These are phyloP conservation scores for Postia placenta DNA, from an alignment of 768 basidiomycete species.

Conservation along the genomic window DNA sequence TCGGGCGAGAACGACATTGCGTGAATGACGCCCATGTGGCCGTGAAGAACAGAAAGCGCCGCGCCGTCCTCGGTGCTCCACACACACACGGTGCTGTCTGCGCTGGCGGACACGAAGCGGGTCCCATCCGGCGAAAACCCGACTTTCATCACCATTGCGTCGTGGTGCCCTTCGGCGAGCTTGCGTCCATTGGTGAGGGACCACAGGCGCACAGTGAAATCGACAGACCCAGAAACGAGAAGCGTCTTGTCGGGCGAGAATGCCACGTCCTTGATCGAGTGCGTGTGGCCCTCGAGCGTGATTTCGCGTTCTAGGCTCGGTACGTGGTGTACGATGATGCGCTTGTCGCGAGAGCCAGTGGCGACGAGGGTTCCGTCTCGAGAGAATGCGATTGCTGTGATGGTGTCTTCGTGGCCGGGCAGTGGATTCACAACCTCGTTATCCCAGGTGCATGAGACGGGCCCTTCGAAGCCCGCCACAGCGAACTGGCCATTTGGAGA, in stretches of 20 bases:
- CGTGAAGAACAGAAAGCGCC: not conserved
- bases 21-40: constrained; percentile 3
- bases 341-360: not conserved
- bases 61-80: constrained; percentile 12
- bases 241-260: constrained; percentile 24
- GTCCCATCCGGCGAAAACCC: constrained; percentile 21
- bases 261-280: constrained; percentile 14
- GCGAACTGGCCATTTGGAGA: constrained; percentile 29
- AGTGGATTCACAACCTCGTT: too few species aligned
- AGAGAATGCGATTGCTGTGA: constrained; percentile 15
- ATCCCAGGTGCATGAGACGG: constrained; percentile 9
- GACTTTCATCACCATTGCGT: too few species aligned
- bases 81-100: constrained; percentile 14
- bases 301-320: not conserved
- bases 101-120: constrained; percentile 17
- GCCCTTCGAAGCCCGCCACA: constrained; percentile 11
- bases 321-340: not conserved
- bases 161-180: constrained; percentile 3
- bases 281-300: constrained; percentile 13
- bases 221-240: constrained; percentile 24
- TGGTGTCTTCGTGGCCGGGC: constrained; percentile 3
- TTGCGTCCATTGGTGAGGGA: not conserved
- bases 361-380: not conserved
- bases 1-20: constrained; percentile 10
- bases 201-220: constrained; percentile 25